phyloP scores from a whole-genome alignment of 108 stramenopile species.

The Nitzschia sp. region DNA sequence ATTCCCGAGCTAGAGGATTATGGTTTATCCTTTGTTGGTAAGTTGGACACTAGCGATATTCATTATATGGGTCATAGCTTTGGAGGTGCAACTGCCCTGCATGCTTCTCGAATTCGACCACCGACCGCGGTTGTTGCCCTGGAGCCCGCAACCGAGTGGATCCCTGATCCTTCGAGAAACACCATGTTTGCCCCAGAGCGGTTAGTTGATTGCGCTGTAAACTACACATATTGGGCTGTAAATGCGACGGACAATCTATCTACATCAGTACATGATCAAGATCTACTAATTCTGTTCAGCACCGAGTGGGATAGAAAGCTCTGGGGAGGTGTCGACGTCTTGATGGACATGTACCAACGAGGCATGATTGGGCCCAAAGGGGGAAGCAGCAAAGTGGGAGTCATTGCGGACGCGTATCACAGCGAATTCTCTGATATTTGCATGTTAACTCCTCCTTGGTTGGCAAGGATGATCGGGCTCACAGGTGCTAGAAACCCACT shows the following conservation, averaged over 20 bases:
- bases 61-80: slow-evolving; percentile 65
- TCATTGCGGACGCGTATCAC: slow-evolving; percentile 43
- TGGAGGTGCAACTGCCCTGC: slow-evolving; percentile 57
- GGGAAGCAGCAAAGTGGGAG: slow-evolving; percentile 24
- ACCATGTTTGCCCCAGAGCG: slow-evolving; percentile 32
- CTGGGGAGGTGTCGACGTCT: slow-evolving; percentile 36
- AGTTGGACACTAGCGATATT: slow-evolving; percentile 36
- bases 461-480: slow-evolving; percentile 33
- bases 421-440: slow-evolving; percentile 58
- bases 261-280: slow-evolving; percentile 29
- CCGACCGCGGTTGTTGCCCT: slow-evolving; percentile 48
- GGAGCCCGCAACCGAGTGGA: slow-evolving; percentile 66
- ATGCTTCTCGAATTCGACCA: slow-evolving; percentile 43
- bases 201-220: slow-evolving; percentile 7
- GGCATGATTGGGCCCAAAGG: slow-evolving; percentile 33
- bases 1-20: slow-evolving; percentile 25
- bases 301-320: slow-evolving; percentile 38
- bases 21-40: slow-evolving; percentile 38
- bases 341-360: slow-evolving; percentile 35
- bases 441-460: slow-evolving; percentile 53
- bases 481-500: slow-evolving; percentile 46
- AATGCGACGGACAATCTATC: slow-evolving; percentile 10
- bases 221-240: slow-evolving; percentile 14
- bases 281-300: slow-evolving; percentile 45
- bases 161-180: slow-evolving; percentile 43